phyloP scores from a whole-genome alignment of 441 rosid genomes.

The Eutrema salsugineum region DNA sequence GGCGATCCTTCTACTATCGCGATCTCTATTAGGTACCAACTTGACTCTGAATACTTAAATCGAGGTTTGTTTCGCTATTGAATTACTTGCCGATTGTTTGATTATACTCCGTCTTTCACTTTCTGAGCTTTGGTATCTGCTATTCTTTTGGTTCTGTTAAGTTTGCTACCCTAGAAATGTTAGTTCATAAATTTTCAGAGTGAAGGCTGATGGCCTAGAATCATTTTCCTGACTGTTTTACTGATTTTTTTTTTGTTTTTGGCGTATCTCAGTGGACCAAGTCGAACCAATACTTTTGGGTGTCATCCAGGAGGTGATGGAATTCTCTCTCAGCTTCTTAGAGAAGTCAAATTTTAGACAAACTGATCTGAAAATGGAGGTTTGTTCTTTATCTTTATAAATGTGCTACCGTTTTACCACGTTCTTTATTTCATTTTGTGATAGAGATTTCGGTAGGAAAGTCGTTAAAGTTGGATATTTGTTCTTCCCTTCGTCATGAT shows the following conservation, averaged over 20 bases:
- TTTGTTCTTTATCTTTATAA: constrained; percentile 33
- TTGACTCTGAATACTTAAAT: not conserved
- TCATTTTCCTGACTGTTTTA: constrained; percentile 10
- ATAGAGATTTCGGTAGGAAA: constrained; percentile 1
- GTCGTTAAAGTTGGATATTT: not conserved
- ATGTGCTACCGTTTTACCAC: not conserved
- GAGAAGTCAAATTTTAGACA: constrained; percentile 57
- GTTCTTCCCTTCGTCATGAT: constrained; percentile 1
- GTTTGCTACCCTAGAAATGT: not conserved
- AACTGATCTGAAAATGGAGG: constrained; percentile 72
- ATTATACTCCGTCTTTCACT: constrained; percentile 10
- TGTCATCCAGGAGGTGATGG: constrained; percentile 70
- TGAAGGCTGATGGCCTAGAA: not conserved
- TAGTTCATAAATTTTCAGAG: not conserved
- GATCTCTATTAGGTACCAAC: constrained; percentile 67
- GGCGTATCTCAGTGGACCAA: constrained; percentile 63
- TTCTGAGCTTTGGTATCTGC: constrained; percentile 1
- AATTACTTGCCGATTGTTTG: constrained; percentile 3
- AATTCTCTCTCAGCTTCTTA: constrained; percentile 81
- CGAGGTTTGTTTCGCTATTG: not conserved
- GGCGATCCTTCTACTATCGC: constrained; percentile 58
- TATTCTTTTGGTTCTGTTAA: not conserved
- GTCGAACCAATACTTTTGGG: constrained; percentile 70
- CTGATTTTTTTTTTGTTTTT: not conserved
- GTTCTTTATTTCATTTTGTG: not conserved